A percentile compares a stretch with the other conserved stretches of the same genome.
Conservation (phyloP, 202 grass and related monocot species). For the Eragrostis tef region DNA sequence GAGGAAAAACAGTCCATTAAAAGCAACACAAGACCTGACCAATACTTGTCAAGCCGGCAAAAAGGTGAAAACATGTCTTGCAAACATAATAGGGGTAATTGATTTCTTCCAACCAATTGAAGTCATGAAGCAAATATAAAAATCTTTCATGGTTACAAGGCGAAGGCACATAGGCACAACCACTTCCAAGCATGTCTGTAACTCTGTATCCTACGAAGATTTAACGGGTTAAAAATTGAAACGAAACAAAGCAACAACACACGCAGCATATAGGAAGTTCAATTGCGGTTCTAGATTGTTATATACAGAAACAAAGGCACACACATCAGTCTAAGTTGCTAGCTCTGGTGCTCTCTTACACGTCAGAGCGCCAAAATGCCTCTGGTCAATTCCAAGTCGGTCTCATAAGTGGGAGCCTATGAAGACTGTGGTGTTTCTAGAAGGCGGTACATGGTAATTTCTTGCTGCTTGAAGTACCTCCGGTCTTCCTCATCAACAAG, state of each 20-base stretch:
- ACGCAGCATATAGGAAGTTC: background rate
- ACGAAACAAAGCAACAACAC: background rate
- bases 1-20: no score
- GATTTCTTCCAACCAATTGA: no score
- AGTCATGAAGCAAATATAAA: no score
- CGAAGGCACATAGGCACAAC: background rate
- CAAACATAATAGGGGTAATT: no score
- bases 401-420: background rate
- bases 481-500: constrained; percentile 90
- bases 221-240: background rate
- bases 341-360: background rate
- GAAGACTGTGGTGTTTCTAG: constrained; percentile 38
- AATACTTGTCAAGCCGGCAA: no score
- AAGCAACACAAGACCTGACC: no score
- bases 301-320: constrained; percentile 26
- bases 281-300: constrained; percentile 33
- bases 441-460: constrained; percentile 77
- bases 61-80: no score
- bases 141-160: no score
- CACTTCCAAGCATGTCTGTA: background rate
- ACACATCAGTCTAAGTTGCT: constrained; percentile 2
- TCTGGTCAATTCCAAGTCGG: background rate
- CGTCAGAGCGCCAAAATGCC: background rate
- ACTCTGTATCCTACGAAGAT: constrained; percentile 11
- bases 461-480: constrained; percentile 96